phyloP scores from a whole-genome alignment of 2,329 filamentous ascomycete genomes.

The Xylariales sp. region DNA sequence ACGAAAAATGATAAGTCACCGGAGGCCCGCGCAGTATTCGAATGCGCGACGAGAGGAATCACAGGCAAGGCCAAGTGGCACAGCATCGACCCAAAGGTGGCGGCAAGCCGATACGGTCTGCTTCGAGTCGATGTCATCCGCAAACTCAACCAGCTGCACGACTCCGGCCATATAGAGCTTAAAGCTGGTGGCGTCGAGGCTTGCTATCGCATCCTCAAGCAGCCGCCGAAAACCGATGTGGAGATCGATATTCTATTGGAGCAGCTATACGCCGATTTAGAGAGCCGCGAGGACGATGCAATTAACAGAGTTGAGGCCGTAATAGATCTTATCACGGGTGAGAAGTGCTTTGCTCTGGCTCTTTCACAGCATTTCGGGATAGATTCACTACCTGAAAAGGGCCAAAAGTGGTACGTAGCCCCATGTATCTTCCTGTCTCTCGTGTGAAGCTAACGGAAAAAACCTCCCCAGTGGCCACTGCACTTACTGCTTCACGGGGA shows the following conservation, averaged over 20 bases:
- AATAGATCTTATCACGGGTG: slow-evolving; percentile 46
- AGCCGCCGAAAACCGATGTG: slow-evolving; percentile 35
- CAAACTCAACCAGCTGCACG: slow-evolving; percentile 51
- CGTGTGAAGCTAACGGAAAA: no score
- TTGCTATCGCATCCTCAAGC: slow-evolving; percentile 45
- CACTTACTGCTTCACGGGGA: slow-evolving; percentile 40
- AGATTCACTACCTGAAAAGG: slow-evolving; percentile 33
- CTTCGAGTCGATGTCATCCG: slow-evolving; percentile 43
- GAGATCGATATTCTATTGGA: slow-evolving; percentile 41
- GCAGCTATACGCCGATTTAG: slow-evolving; percentile 45
- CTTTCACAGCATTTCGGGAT: slow-evolving; percentile 57
- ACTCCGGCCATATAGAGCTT: slow-evolving; percentile 44
- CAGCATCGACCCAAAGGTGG: slow-evolving; percentile 43
- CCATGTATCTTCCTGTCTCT: no score
- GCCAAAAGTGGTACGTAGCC: no score
- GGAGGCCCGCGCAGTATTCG: slow-evolving; percentile 39
- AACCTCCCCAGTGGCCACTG: slow-evolving; percentile 57
- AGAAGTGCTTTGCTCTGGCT: slow-evolving; percentile 44
- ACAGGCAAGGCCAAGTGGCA: slow-evolving; percentile 36
- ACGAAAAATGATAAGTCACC: slow-evolving; percentile 31
- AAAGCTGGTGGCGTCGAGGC: slow-evolving; percentile 47
- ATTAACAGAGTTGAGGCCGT: slow-evolving; percentile 46
- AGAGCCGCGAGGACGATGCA: slow-evolving; percentile 48
- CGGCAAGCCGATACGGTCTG: slow-evolving; percentile 25
- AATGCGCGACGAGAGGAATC: slow-evolving; percentile 33